Evolutionary conservation across 176 grass and related monocot genomes (phyloP), one percentile per base, ranked within the genome.

Genomic region (Oryza meyeriana): DNA sequence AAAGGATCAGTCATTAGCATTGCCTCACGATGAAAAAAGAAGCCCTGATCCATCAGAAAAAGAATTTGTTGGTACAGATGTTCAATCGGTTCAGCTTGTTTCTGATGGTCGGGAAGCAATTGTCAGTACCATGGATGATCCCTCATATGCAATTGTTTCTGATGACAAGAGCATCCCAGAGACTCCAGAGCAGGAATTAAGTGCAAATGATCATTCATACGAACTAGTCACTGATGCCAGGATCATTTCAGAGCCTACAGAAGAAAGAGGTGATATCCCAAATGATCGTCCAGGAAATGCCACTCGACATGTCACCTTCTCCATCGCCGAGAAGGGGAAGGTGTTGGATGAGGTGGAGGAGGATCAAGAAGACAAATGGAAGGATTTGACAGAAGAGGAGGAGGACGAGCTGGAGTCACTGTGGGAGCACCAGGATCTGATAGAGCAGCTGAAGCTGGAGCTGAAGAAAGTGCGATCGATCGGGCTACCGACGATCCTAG

Each of bases 361-460:
- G 16, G 75, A 90, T 34, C 36, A 61, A 17, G 82, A 90, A 59
- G 77, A 74, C 28, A 91, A 87, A 71, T 69, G 78, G 64, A 82
- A 88, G 76, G 89, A 94, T 85, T 87, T 91, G 34, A 87, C 88
- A 69, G 89, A 92, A 11, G 93, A 95, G 26, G 93, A 92, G 40
- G 87, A 92, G 24, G 93, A 95, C 76, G 96, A 95, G 47, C 77
- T 99, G 70, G 93, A 94, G 50, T 94, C 96, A 25, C 71, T 99
- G 12, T 99, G 96, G 96, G 96, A 99, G 85, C 96, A 99, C 42
- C 84, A 95, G 72, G 93, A 99, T 80, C 84, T 99, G 62, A 89
- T 99, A 30, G 96, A 99, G 74, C 93, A 99, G 74, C 89, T 99
- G 39, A 95, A 95, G 75, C 79, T 94, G 81, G 96, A 99, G 85